Base-by-base conservation (phyloP, 768 basidiomycete genomes). In the Kwoniella pini region DNA sequence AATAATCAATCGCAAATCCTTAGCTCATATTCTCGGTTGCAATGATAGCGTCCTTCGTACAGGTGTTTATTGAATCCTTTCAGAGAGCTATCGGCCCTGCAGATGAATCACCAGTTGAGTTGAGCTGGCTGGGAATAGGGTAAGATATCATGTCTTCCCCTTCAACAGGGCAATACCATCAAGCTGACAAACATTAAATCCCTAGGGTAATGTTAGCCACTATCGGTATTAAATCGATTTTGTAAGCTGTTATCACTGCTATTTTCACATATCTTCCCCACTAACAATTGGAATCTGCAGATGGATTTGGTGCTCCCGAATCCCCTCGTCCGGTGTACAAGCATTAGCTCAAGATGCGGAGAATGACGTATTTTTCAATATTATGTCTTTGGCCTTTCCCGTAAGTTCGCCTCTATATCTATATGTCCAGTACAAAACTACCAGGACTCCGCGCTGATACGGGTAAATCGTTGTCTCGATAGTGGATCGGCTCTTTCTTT, bases 281-380 rank as follows among this genome's bases (percentile, higher is more conserved):
- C 5, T 17, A 12, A 44, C 43, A 36, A 60, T 19, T 39, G 1
- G 1, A 2, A 26, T 5, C 10, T 26, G 15, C 46, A 76, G 75
- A 15, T 77, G 74, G 74, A 46, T 72, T 5, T 78, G 77, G 77
- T 78, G 77, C 44, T 69, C 75, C 13, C 56, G 68, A 12, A 78
- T 78, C 30, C 75, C 75, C 6, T 75, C 73, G 1, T 75, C 77
- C 0, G 69, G 71, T 0, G 78, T 80, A 2, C 72, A 78, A 62
- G 80, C 80, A 13, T 61, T 81, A 12, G 77, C 80, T 15, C 80
- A 81, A 55, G 80, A 81, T 54, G 80, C 80, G 2, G 77, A 80
- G 65, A 80, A 80, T 56, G 80, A 81, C 56, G 77, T 78, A 1
- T 74, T 74, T 26, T 79, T 81, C 75, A 81, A 81, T 65, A 63